Conservation (phyloP, 208 protist genomes). For the Cochliopodium minus region DNA sequence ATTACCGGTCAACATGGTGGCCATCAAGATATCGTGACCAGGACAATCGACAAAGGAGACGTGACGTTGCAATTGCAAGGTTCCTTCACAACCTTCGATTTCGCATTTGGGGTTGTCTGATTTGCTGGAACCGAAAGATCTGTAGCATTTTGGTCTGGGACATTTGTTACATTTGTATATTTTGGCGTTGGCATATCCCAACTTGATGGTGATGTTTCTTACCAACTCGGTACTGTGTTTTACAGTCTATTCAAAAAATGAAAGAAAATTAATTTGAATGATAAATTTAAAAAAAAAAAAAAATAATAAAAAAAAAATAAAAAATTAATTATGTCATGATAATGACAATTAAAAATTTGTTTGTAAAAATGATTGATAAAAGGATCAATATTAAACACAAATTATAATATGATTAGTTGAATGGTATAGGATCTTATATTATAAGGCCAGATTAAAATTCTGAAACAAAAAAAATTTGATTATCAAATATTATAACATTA, state of each 20-base stretch:
- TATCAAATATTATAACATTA: too few relatives aligned
- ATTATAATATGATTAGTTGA: too few relatives aligned
- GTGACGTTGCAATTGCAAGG: conserved; percentile 61
- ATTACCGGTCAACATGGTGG: conserved; percentile 99
- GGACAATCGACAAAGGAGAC: conserved; percentile 98
- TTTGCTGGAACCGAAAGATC: conserved; percentile 56
- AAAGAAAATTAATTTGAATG: conserved; percentile 13
- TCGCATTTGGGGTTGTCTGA: conserved; percentile 46
- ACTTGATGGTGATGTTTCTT: conserved; percentile 98
- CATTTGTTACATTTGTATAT: conserved; percentile 66
- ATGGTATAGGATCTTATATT: too few relatives aligned
- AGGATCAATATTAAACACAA: too few relatives aligned
- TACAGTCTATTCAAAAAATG: too few relatives aligned
- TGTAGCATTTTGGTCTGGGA: conserved; percentile 72
- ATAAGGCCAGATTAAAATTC: too few relatives aligned
- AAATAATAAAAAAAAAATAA: too few relatives aligned
- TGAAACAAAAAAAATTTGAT: too few relatives aligned
- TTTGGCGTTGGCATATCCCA: conserved; percentile 99
- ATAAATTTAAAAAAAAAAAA: not conserved
- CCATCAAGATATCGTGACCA: conserved; percentile 99
- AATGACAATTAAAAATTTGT: too few relatives aligned
- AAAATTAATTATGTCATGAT: not conserved
- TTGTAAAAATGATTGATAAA: too few relatives aligned
- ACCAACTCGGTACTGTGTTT: conserved; percentile 95
- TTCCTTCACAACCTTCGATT: conserved; percentile 21